Base-by-base conservation (phyloP, 1,284 basidiomycete species). In the Cryptococcus floricola region DNA sequence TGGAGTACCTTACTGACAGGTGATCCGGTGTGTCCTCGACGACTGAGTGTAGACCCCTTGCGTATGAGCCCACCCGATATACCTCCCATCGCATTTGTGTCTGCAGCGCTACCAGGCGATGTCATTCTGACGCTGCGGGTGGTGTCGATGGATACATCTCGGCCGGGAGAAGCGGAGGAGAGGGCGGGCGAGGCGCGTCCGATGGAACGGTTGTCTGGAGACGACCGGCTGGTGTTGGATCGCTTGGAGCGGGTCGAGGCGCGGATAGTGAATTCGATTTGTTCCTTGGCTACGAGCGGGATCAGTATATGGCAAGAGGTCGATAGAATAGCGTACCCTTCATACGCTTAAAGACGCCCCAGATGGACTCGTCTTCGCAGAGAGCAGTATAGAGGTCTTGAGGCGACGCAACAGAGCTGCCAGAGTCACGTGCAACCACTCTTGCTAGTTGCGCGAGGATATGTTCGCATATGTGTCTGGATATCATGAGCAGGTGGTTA, bases 341-440 rank as follows among this genome's bases (percentile, higher is more conserved):
- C 87, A 92, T 88, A n/a, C 81, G 80, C 77, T 86, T 89, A 78
- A 93, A 92, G 62, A 88, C 80, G 25, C 83, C 82, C 76, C 90
- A 94, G 53, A 93, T 84, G 50, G 85, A 80, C 66, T 88, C 85
- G 73, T 94, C 91, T 75, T 94, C 91, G 61, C 89, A 91, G 28
- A 94, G 80, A 0, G 91, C 90, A 25, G 85, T 81, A 72, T 89
- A 92, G 38, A 95, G 78, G 71, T 94, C 89, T 61, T 89, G 84
- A 6, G 85, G 80, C 16, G 84, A 86, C 18, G 90, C 90, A 7
- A 66, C 54, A 0, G 79, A 80, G 5, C 86, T 83, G 46, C 87
- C 83, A 66, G 88, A 90, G 72, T 93, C 91, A 53, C 91, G 83
- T 37, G 88, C 84, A 23, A 87, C 85, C 27, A 94, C 89, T 42